phyloP scores from a whole-genome alignment of 345 rosid genomes.

The Brassica napus region DNA sequence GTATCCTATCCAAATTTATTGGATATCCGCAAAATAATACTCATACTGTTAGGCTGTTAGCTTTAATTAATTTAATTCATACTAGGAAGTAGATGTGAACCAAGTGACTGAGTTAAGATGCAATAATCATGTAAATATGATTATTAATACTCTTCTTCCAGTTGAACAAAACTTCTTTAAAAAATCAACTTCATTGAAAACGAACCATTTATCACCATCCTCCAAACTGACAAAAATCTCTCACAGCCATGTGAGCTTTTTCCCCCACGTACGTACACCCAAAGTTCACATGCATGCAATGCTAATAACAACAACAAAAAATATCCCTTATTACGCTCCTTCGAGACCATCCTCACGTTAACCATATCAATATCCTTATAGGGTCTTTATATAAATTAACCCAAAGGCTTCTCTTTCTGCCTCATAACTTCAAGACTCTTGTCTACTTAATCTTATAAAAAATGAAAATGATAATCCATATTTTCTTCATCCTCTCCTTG shows the following conservation, averaged over 20 bases:
- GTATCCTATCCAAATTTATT: background rate
- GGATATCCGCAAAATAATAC: background rate
- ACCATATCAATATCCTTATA: conserved; percentile 35
- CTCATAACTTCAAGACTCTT: conserved; percentile 30
- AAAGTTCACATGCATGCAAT: conserved; percentile 46
- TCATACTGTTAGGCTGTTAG: background rate
- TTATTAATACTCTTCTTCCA: background rate
- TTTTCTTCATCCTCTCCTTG: conserved; percentile 49
- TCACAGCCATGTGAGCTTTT: conserved; percentile 33
- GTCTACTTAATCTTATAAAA: background rate
- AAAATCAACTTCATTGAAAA: conserved; percentile 1
- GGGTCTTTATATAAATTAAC: conserved; percentile 31
- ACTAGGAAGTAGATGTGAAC: background rate
- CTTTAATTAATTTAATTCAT: background rate
- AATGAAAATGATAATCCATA: conserved; percentile 45
- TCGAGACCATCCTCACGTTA: conserved; percentile 41
- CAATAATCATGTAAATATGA: background rate
- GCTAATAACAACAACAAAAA: background rate
- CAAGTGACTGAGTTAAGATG: background rate
- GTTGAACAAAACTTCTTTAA: background rate
- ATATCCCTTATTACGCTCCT: conserved; percentile 13
- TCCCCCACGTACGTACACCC: conserved; percentile 35
- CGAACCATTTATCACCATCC: conserved; percentile 3
- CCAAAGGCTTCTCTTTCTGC: background rate
- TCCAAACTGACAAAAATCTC: conserved; percentile 31